Conservation (phyloP, 108 stramenopile genomes). For the Epipyxis sp. region DNA sequence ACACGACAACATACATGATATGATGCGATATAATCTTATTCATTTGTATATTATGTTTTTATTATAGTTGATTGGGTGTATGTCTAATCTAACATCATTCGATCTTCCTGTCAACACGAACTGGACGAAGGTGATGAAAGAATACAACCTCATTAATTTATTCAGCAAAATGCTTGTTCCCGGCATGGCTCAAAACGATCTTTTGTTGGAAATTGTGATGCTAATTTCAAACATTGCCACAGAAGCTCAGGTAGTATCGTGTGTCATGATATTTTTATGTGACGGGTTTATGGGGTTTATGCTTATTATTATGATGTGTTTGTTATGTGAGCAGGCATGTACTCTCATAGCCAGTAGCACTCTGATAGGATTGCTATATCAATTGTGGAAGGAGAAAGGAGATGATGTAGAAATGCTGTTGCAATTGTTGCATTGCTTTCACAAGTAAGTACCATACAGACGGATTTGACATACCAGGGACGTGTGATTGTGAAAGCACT, state of each 20-base stretch:
- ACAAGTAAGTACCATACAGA: constrained; percentile 37
- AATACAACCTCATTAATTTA: constrained; percentile 45
- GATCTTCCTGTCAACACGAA: constrained; percentile 50
- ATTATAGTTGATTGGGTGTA: constrained; percentile 48
- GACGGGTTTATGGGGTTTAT: constrained; percentile 16
- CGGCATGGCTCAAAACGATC: constrained; percentile 61
- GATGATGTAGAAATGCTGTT: constrained; percentile 57
- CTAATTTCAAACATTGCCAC: constrained; percentile 41
- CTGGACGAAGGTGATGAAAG: constrained; percentile 50
- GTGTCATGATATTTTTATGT: constrained; percentile 19
- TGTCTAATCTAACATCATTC: constrained; percentile 52
- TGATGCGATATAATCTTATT: too few relatives aligned
- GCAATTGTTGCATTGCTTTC: constrained; percentile 52
- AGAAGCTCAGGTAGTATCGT: constrained; percentile 38
- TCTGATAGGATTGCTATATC: constrained; percentile 43
- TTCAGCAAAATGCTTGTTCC: constrained; percentile 60
- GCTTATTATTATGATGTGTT: constrained; percentile 32
- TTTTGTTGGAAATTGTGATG: constrained; percentile 55
- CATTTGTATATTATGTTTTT: background rate
- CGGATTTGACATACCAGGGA: background rate
- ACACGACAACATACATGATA: too few relatives aligned
- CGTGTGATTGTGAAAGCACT: too few relatives aligned
- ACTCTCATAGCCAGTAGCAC: background rate
- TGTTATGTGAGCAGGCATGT: constrained; percentile 19
- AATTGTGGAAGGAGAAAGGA: constrained; percentile 52